Conservation (phyloP, 2,329 filamentous ascomycete species). For the Aspergillus pseudoterreus region DNA sequence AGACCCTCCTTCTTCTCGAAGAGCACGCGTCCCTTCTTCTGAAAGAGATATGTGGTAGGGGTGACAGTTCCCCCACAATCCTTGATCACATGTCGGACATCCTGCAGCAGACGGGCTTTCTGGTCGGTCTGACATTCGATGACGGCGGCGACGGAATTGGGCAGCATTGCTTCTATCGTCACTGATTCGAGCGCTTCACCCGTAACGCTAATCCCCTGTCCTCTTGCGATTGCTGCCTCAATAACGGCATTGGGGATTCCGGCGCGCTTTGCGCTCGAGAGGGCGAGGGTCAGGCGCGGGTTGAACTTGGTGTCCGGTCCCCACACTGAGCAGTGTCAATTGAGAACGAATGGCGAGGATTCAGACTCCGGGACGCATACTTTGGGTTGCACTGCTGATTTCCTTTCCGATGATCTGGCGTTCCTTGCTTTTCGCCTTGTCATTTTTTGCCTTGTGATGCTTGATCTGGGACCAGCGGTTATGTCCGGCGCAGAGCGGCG, state of each 20-base stretch:
- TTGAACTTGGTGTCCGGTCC: slow-evolving; percentile 73
- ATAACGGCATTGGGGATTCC: slow-evolving; percentile 81
- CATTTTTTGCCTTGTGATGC: slow-evolving; percentile 87
- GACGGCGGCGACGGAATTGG: slow-evolving; percentile 69
- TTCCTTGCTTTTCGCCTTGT: slow-evolving; percentile 68
- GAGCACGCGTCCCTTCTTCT: slow-evolving; percentile 70
- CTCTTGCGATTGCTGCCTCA: slow-evolving; percentile 79
- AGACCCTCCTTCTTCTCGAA: slow-evolving; percentile 59
- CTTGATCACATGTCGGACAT: slow-evolving; percentile 69
- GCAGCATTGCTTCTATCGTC: slow-evolving; percentile 76
- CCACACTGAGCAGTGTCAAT: slow-evolving; percentile 54
- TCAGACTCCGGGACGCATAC: slow-evolving; percentile 44
- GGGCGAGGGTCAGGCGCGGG: slow-evolving; percentile 67
- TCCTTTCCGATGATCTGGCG: slow-evolving; percentile 67
- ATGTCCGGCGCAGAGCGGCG: slow-evolving; percentile 62
- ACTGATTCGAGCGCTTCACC: slow-evolving; percentile 74
- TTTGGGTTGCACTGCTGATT: slow-evolving; percentile 70
- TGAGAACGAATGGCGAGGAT: not conserved
- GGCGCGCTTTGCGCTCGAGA: slow-evolving; percentile 76
- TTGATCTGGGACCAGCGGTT: slow-evolving; percentile 96
- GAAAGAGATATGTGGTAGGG: slow-evolving; percentile 79
- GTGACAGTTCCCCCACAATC: slow-evolving; percentile 65
- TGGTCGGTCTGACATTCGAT: slow-evolving; percentile 84
- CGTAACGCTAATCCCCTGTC: slow-evolving; percentile 74
- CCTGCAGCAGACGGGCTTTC: slow-evolving; percentile 68